phyloP scores from a whole-genome alignment of 768 basidiomycete species.

The Suillus tomentosus region DNA sequence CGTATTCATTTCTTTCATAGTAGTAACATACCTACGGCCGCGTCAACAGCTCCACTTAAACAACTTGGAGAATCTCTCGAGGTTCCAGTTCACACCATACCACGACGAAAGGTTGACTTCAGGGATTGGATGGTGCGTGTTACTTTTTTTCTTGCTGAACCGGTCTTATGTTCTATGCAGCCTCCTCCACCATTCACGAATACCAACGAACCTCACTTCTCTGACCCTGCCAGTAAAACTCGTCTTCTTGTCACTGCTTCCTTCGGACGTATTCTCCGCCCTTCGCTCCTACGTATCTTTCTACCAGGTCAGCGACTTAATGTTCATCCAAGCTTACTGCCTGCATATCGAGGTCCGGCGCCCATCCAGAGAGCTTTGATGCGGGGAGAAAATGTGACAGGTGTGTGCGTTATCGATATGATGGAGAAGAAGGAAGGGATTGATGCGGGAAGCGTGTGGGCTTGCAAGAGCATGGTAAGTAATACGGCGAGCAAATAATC shows the following conservation, averaged over 20 bases:
- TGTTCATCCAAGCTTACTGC: conserved; percentile 88
- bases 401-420: conserved; percentile 83
- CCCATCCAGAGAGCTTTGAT: conserved; percentile 86
- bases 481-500: not conserved
- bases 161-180: conserved; percentile 35
- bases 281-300: conserved; percentile 62
- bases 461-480: conserved; percentile 52
- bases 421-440: conserved; percentile 66
- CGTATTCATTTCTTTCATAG: not conserved
- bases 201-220: not conserved
- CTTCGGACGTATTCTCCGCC: conserved; percentile 83
- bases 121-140: conserved; percentile 60
- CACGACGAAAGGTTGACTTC: conserved; percentile 59
- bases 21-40: not conserved
- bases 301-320: conserved; percentile 64
- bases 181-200: conserved; percentile 42
- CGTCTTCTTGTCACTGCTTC: conserved; percentile 85
- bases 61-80: conserved; percentile 51
- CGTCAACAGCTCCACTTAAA: conserved; percentile 67
- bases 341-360: conserved; percentile 85
- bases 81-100: conserved; percentile 63
- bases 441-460: conserved; percentile 79
- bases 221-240: conserved; percentile 27
- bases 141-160: conserved; percentile 4
- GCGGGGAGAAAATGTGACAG: conserved; percentile 66